These are phyloP conservation scores for Gracilaria domingensis DNA, from an alignment of 23 red algal genomes.

Conservation along the genomic window DNA sequence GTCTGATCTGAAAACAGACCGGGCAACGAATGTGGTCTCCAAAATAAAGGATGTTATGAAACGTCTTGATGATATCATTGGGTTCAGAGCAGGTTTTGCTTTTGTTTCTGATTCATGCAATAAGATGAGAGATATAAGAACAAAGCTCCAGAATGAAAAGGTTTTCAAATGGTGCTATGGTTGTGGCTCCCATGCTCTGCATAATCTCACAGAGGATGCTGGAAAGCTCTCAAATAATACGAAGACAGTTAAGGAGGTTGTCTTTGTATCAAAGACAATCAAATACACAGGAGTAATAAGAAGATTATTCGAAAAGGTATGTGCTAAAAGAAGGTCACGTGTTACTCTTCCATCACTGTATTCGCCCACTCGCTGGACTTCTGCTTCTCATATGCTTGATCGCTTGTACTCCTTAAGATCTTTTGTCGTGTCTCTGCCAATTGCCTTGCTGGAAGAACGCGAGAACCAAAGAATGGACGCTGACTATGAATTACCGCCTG, in stretches of 20 bases:
- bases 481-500: too few species aligned
- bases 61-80: not conserved
- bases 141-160: not conserved
- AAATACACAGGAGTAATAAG: not conserved
- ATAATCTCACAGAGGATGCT: not conserved
- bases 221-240: not conserved
- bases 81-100: not conserved
- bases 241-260: not conserved
- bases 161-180: not conserved
- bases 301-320: not conserved
- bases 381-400: not conserved
- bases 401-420: too few species aligned
- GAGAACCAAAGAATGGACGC: too few species aligned
- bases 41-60: not conserved
- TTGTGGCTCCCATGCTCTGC: not conserved
- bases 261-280: not conserved
- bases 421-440: too few species aligned
- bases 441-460: too few species aligned
- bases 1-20: not conserved
- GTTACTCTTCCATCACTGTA: too few species aligned
- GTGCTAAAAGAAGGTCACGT: too few species aligned
- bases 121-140: not conserved
- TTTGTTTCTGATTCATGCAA: slow-evolving; percentile 18
- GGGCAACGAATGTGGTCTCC: not conserved
- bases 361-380: too few species aligned